Base-by-base conservation (phyloP, 23 red algal genomes). In the Gracilaria caudata region DNA sequence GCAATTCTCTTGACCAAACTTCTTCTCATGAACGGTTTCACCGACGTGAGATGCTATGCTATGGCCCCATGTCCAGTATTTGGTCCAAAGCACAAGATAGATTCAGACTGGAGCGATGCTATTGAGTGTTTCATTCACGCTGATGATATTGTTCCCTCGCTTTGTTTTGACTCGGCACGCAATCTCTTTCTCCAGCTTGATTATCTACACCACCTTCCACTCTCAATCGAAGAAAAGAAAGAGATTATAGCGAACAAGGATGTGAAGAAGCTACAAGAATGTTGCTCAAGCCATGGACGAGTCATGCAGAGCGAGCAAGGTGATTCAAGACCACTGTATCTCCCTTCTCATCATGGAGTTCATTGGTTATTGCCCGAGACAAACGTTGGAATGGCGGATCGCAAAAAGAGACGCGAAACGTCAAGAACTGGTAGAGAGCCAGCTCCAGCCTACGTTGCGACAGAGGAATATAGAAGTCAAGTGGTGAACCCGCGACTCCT, bases 1-100 rank as follows among this genome's bases (percentile, higher is more conserved):
- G 85, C 94, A 23, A 70, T 90, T 38, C 83, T 95, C 49, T 51
- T 95, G 17, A 90, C 82, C 58, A 95, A 92, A 51, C 54, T 95
- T 13, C 58, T 93, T 38, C 60, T 93, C 4, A 54, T 72, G 21
- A 78, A 79, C 29, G 64, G 85, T 34, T 80, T 79, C 29, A 3
- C 72, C 1, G 61, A 56, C 59, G 82, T 95, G 26, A 88, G 86
- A 39, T 88, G 94, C 45, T 95, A 95, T 70, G 94, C 94, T 44
- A 57, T 93, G 21, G 79, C 90, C 19, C 94, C 94, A 21, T 84
- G 86, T 14, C 94, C 94, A 0, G 80, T 90, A 12, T 95, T 93
- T 68, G 88, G 94, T 7, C 87, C 83, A 17, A 39, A 70, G 30
- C 53, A 68, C 79, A 49, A 53, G 35, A 81, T 95, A 59, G 94